Base-by-base conservation (phyloP, 2,329 filamentous ascomycete species). In the Botrytis squamosa region DNA sequence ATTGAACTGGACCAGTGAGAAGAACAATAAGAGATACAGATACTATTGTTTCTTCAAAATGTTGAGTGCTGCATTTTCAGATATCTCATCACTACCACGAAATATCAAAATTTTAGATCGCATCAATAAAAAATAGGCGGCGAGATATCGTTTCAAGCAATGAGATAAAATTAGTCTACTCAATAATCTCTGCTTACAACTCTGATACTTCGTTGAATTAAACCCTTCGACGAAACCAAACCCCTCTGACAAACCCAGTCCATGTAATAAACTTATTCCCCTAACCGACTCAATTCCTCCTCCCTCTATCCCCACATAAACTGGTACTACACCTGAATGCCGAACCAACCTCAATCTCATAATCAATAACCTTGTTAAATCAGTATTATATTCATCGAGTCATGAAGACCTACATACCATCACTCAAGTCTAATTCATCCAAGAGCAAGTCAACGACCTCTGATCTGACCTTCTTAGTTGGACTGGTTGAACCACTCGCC, bases 401-500 rank as follows among this genome's bases (percentile, higher is more conserved):
- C 18, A 16, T 9, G 25, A 42, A 63, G 14, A 18, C 38, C 2
- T 63, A 42, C 65, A 29, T 68, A 64, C 59, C 59, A 57, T 57
- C 52, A 57, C n/a, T 57, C n/a, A 57, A 57, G 2, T 57, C 52
- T 25, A 57, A 29, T 36, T 33, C 18, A 8, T 10, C 25, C 46
- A 5, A 40, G 18, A 29, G 8, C 25, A 6, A 36, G 16, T n/a
- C 14, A 18, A 36, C 14, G 16, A 64, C 10, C 20, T 22, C 40
- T 18, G 49, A 2, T 38, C 38, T 72, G 18, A 16, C 29, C 40
- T 72, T 72, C 38, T 72, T 72, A 4, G 22, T 49, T 9, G 70
- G 70, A 60, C 70, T 72, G 16, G 36, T 46, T 29, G 70, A 68
- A 29, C 62, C 22, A 20, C 5, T 40, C 6, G 70, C 70, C 42